These are phyloP conservation scores for Boletus tylopilopsis DNA, from an alignment of 768 basidiomycete species.

Conservation along the genomic window DNA sequence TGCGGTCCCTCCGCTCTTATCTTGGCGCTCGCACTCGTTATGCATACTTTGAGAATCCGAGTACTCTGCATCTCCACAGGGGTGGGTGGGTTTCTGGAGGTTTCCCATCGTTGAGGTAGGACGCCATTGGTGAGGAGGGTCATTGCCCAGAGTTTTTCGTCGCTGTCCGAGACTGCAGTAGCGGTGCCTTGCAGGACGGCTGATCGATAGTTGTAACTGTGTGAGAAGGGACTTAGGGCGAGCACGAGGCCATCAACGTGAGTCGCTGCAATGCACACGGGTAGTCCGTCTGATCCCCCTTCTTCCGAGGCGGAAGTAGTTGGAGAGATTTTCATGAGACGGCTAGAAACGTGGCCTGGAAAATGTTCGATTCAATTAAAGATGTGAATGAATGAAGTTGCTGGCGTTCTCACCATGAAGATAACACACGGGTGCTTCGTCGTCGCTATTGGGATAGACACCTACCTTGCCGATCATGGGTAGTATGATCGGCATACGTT, in stretches of 20 bases:
- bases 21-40: constrained; percentile 23
- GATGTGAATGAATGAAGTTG: neutral
- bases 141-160: constrained; percentile 27
- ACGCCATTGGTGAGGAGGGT: constrained; percentile 20
- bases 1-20: constrained; percentile 22
- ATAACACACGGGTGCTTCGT: constrained; percentile 16
- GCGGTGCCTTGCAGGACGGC: constrained; percentile 21
- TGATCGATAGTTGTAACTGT: constrained; percentile 27
- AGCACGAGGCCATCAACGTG: constrained; percentile 24
- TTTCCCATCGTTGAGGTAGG: constrained; percentile 23
- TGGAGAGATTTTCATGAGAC: constrained; percentile 24
- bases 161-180: constrained; percentile 9
- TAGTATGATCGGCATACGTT: constrained; percentile 19
- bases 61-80: constrained; percentile 23
- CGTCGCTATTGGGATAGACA: constrained; percentile 8
- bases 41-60: constrained; percentile 19
- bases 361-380: neutral
- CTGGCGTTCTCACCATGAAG: constrained; percentile 17
- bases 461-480: constrained; percentile 27
- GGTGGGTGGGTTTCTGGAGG: constrained; percentile 18
- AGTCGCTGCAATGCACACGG: constrained; percentile 24
- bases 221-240: constrained; percentile 21
- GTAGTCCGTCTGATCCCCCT: constrained; percentile 5
- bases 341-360: constrained; percentile 21
- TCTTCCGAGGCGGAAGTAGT: neutral